Evolutionary conservation across 108 stramenopile genomes (phyloP).

Genomic region (Cylindrotheca closterium): DNA sequence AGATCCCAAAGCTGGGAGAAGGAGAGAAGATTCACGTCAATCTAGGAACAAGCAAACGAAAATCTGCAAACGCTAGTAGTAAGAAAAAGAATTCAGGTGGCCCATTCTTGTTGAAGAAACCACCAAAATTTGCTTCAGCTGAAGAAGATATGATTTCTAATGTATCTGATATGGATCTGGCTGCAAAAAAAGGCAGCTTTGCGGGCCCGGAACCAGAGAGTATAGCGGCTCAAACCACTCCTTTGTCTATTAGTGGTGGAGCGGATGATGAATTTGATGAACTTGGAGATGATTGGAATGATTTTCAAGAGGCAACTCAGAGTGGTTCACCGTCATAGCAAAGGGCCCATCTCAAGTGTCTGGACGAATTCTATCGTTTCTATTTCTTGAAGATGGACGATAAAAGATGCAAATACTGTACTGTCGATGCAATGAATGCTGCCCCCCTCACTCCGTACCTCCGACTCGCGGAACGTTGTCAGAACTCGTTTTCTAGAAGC

Average conservation of each 20-base stretch:
- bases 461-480: no score
- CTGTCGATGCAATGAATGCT: no score
- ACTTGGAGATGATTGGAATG: slow-evolving; percentile 14
- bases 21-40: slow-evolving; percentile 80
- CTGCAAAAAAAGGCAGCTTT: slow-evolving; percentile 3
- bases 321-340: no score
- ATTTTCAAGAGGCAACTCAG: slow-evolving; percentile 23
- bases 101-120: slow-evolving; percentile 37
- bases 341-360: no score
- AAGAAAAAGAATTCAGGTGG: slow-evolving; percentile 4
- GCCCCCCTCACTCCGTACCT: no score
- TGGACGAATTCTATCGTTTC: no score
- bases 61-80: slow-evolving; percentile 9
- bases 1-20: slow-evolving; percentile 57
- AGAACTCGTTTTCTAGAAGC: no score
- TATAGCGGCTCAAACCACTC: not conserved
- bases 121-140: slow-evolving; percentile 19
- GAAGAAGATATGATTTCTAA: not conserved
- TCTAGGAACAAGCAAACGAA: not conserved
- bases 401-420: no score
- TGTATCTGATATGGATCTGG: slow-evolving; percentile 2
- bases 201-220: slow-evolving; percentile 9
- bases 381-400: no score
- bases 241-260: not conserved
- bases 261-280: not conserved